Conservation (phyloP, 208 protist genomes). For the Blastocrithidia nonstop region DNA sequence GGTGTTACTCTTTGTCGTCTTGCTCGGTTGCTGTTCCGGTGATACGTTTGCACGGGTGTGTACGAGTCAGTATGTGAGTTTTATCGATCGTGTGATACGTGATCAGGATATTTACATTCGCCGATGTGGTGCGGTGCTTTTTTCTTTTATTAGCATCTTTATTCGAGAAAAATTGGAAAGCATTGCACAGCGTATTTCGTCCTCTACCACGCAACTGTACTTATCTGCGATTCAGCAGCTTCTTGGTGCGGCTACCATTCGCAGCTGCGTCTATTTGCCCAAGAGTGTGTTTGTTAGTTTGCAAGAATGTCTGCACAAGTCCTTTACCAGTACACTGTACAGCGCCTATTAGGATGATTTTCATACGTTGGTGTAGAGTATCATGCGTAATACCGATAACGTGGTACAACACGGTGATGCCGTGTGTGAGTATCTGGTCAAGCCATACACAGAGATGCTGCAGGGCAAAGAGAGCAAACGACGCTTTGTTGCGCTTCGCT, state of each 20-base stretch:
- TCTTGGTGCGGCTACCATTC: constrained; percentile 28
- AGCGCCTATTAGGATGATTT: constrained; percentile 44
- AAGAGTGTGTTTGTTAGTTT: constrained; percentile 37
- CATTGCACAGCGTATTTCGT: constrained; percentile 22
- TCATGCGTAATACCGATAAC: constrained; percentile 28
- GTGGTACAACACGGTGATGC: constrained; percentile 22
- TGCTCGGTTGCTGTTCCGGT: constrained; percentile 48
- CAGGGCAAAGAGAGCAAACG: constrained; percentile 19
- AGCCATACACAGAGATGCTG: constrained; percentile 53
- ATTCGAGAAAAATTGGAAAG: constrained; percentile 36
- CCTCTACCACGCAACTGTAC: constrained; percentile 16
- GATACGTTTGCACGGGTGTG: constrained; percentile 23
- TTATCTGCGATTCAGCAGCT: constrained; percentile 39
- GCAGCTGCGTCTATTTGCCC: constrained; percentile 20
- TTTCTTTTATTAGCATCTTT: constrained; percentile 28
- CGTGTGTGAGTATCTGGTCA: constrained; percentile 34
- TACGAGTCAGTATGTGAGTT: constrained; percentile 18
- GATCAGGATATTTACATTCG: constrained; percentile 66
- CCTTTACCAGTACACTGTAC: constrained; percentile 38
- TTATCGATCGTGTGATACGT: constrained; percentile 36
- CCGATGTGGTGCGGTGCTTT: constrained; percentile 26
- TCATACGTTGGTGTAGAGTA: constrained; percentile 36
- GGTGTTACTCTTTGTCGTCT: constrained; percentile 33
- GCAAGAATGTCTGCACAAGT: constrained; percentile 49
- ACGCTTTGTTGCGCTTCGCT: constrained; percentile 49